Base-by-base conservation (phyloP, 2,329 filamentous ascomycete species). In the Colletotrichum lupini region DNA sequence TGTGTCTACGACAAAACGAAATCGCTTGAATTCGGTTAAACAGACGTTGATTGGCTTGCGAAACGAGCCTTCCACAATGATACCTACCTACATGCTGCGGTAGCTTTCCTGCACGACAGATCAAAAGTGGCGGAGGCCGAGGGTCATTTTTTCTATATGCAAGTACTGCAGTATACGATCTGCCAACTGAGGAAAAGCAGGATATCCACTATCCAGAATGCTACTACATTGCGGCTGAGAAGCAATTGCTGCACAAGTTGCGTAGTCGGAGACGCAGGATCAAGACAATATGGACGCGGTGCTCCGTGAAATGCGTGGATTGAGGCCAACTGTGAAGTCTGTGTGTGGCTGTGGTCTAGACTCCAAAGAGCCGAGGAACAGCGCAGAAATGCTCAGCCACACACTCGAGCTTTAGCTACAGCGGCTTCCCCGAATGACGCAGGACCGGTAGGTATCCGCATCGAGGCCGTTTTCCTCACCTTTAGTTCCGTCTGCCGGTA, bases 381-480 rank as follows among this genome's bases (percentile, higher is more conserved):
- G 42, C 42, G 16, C 42, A 49, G 37, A 42, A 5, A n/a, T 16
- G 12, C 63, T 56, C 22, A 71, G 68, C 68, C 63, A 67, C 68
- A 24, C 24, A 28, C 26, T 46, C 22, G n/a, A 19, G 49, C 14
- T 37, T 32, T 67, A 22, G 42, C 24, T 49, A 35, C 63, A 69
- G 69, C 66, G 59, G 66, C 53, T 61, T 69, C 66, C n/a, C 66
- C 59, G 69, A 42, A 69, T 72, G 69, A 72, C 69, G 26, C 59
- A 59, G 56, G 22, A 5, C 8, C 66, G 24, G 52, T 49, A 8
- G 19, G 49, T 16, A 12, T n/a, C n/a, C 14, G 53, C 16, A 42
- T 12, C 28, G 22, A 19, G 28, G 14, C 26, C 30, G 24, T 56
- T 7, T 14, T 3, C 7, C 4, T 11, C 19, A 1, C 37, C 35